Base-by-base conservation (phyloP, 345 rosid species). In the Melastoma malabathricum region DNA sequence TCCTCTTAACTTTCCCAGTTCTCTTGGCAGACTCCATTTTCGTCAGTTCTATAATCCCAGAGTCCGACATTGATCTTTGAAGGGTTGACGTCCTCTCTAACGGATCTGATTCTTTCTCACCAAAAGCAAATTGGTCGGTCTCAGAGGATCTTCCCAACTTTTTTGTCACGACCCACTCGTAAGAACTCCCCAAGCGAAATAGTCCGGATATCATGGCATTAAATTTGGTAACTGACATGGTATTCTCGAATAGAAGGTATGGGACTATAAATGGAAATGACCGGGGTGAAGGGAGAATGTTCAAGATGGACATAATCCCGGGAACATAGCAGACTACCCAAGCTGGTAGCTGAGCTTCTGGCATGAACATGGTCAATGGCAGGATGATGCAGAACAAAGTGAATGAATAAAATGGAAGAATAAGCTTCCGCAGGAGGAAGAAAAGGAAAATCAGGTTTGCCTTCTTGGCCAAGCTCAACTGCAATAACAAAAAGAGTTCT, bases 141-240 rank as follows among this genome's bases (percentile, higher is more conserved):
- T 88, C 97, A 3, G 97, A 88, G 55, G 97, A 80, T 68, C 97
- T 80, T 47, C 97, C 97, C 19, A 79, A 68, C 64, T 89, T 89
- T 65, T 89, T 89, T 27, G 97, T 89, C 13, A 82, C 97, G 64
- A 89, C 61, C 97, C 97, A 89, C 62, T 89, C 97, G 9, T 84
- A 84, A 43, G 97, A 89, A 50, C 86, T 84, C 46, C 86, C 94
- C 23, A 89, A 68, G 47, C 68, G 75, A 53, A 89, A 80, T 55
- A 89, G 68, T 46, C 97, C 97, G 6, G 93, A 89, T 60, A 89
- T 82, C 97, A 85, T 89, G 57, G 97, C 97, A 59, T 84, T 80
- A 68, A 89, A 89, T 68, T 89, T 89, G 72, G 97, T 89, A 46
- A 89, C 97, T 0, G 95, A 89, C 93, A 89, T 89, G 62, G 97